phyloP scores from a whole-genome alignment of 768 basidiomycete species.

The Cystoderma amianthinum region DNA sequence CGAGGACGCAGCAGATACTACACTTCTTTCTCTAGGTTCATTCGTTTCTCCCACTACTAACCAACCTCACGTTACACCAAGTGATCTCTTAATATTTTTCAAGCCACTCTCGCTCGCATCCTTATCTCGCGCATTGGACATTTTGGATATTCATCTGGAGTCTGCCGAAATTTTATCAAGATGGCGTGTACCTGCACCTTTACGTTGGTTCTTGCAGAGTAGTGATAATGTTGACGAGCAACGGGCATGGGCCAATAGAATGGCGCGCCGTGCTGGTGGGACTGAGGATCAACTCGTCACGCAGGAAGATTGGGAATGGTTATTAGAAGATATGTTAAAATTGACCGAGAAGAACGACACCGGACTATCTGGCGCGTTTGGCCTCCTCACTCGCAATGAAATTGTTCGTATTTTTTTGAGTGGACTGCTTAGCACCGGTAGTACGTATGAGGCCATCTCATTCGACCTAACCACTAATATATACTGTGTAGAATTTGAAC shows the following conservation, averaged over 20 bases:
- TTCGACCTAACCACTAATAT: slow-evolving; percentile 6
- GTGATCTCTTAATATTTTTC: slow-evolving; percentile 79
- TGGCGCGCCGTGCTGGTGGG: slow-evolving; percentile 68
- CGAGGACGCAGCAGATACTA: slow-evolving; percentile 75
- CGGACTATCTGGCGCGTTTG: slow-evolving; percentile 71
- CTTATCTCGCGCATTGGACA: slow-evolving; percentile 79
- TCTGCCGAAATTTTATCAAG: slow-evolving; percentile 87
- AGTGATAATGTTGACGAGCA: slow-evolving; percentile 61
- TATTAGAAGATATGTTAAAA: slow-evolving; percentile 89
- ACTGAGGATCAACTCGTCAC: slow-evolving; percentile 44
- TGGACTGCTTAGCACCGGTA: slow-evolving; percentile 80
- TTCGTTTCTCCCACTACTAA: slow-evolving; percentile 73
- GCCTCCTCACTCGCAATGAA: slow-evolving; percentile 63
- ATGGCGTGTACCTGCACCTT: slow-evolving; percentile 78
- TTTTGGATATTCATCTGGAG: slow-evolving; percentile 90
- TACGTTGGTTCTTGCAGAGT: slow-evolving; percentile 90
- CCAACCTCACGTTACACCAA: slow-evolving; percentile 46
- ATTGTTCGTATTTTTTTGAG: slow-evolving; percentile 78
- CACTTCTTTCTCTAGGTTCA: slow-evolving; percentile 69
- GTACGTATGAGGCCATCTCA: slow-evolving; percentile 46
- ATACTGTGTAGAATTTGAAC: slow-evolving; percentile 46
- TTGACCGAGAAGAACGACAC: slow-evolving; percentile 59
- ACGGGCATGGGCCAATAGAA: slow-evolving; percentile 76
- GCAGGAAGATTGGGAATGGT: slow-evolving; percentile 77
- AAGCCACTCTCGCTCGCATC: slow-evolving; percentile 66